Percentiles rank a stretch among this genome's conserved stretches.
These are phyloP conservation scores for Blepharisma japonicum DNA, from an alignment of 73 alveolate species.

Conservation along the genomic window DNA sequence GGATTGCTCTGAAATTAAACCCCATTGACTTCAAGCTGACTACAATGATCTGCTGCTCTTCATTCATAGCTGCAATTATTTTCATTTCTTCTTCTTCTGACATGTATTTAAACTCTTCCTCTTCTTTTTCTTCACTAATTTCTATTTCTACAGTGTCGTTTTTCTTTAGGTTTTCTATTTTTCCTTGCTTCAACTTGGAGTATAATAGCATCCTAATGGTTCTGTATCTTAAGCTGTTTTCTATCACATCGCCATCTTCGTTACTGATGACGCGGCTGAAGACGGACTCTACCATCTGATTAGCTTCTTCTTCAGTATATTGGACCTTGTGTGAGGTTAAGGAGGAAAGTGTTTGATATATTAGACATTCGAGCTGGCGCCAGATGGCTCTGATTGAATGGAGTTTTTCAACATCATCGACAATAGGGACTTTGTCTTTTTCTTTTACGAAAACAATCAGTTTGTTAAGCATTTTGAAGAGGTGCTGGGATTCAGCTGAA, in stretches of 20 bases:
- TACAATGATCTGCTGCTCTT: slow-evolving; percentile 16
- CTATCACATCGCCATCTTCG: slow-evolving; percentile 12
- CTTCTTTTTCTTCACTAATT: slow-evolving; percentile 24
- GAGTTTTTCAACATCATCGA: slow-evolving; percentile 6
- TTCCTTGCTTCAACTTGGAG: not conserved
- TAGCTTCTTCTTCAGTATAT: slow-evolving; percentile 6
- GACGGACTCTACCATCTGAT: slow-evolving; percentile 8
- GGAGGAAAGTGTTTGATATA: slow-evolving; percentile 9
- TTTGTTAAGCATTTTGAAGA: not conserved
- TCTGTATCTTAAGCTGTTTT: slow-evolving; percentile 16
- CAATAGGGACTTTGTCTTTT: not conserved
- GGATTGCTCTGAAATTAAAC: not conserved
- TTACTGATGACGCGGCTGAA: not conserved
- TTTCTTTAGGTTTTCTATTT: slow-evolving; percentile 2
- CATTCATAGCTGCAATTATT: not conserved
- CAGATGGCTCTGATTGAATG: slow-evolving; percentile 7
- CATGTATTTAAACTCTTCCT: not conserved
- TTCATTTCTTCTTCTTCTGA: slow-evolving; percentile 25
- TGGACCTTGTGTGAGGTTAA: not conserved
- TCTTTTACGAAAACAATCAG: not conserved
- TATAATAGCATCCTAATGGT: not conserved
- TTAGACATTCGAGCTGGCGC: not conserved
- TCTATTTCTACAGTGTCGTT: slow-evolving; percentile 15
- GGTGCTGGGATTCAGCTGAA: not conserved
- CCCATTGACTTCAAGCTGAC: slow-evolving; percentile 11